Conservation (phyloP, 768 basidiomycete genomes). For the Pleurotus tuoliensis region DNA sequence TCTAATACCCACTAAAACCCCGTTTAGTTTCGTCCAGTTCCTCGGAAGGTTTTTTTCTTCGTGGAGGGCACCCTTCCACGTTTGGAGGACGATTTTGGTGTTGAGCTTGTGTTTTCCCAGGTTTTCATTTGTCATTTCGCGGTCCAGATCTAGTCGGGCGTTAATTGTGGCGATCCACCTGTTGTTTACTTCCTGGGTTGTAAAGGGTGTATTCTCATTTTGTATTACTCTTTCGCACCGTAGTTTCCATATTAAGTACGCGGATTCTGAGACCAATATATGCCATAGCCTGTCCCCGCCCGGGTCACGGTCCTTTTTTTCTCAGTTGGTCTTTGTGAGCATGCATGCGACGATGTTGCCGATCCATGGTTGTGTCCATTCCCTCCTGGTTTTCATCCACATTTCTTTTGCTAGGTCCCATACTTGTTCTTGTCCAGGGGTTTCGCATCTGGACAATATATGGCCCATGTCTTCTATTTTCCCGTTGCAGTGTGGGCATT, state of each 20-base stretch:
- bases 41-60: constrained; percentile 10
- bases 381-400: constrained; percentile 6
- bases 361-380: constrained; percentile 12
- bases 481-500: constrained; percentile 13
- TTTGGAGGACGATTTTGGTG: not conserved
- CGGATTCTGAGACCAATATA: constrained; percentile 14
- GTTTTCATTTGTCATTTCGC: not conserved
- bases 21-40: too few species aligned
- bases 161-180: constrained; percentile 11
- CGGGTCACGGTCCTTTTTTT: not conserved
- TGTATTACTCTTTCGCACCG: constrained; percentile 14
- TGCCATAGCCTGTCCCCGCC: constrained; percentile 9
- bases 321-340: not conserved
- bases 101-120: constrained; percentile 6
- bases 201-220: not conserved
- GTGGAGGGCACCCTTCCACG: constrained; percentile 10
- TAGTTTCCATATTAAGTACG: constrained; percentile 17
- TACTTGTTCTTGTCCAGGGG: constrained; percentile 14
- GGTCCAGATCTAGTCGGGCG: constrained; percentile 2
- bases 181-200: constrained; percentile 6
- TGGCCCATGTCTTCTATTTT: constrained; percentile 23
- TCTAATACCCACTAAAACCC: constrained; percentile 11
- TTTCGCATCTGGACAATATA: constrained; percentile 21
- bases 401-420: constrained; percentile 18
- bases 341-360: constrained; percentile 9